Evolutionary conservation across 371 early-diverging fungal genomes (phyloP).

Genomic region (Syncephalastrum sp.): DNA sequence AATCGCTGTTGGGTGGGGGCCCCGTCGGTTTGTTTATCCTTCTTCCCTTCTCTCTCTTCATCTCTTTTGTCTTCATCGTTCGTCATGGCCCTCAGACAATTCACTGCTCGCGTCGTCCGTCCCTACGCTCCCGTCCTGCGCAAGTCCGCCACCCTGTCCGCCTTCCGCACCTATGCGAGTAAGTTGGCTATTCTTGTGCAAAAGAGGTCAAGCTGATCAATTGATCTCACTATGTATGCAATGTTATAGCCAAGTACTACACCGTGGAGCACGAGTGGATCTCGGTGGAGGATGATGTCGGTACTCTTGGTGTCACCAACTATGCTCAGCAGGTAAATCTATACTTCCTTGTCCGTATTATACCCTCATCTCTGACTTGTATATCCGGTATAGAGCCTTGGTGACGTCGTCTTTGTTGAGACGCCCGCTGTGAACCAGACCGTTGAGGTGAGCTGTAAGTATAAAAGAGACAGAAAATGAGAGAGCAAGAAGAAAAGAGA

Average conservation of each 20-base stretch:
- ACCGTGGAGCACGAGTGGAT: conserved; percentile 96
- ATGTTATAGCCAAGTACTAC: conserved; percentile 61
- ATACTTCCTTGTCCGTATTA: no score
- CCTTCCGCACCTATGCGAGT: conserved; percentile 48
- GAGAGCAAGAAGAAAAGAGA: not conserved
- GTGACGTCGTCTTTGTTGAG: conserved; percentile 96
- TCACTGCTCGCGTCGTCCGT: conserved; percentile 44
- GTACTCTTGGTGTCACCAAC: conserved; percentile 91
- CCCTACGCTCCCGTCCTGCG: conserved; percentile 41
- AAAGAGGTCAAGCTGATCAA: no score
- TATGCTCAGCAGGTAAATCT: conserved; percentile 72
- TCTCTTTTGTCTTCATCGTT: conserved; percentile 3
- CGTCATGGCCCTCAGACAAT: conserved; percentile 44
- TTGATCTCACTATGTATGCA: not conserved
- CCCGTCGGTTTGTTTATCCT: conserved; percentile 15
- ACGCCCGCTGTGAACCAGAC: conserved; percentile 62
- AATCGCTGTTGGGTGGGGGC: conserved; percentile 5
- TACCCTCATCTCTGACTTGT: not conserved
- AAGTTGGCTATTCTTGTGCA: conserved; percentile 13
- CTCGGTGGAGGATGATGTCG: conserved; percentile 66
- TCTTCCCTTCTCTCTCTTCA: conserved; percentile 12
- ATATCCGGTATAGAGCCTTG: conserved; percentile 55
- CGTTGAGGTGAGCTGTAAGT: conserved; percentile 62
- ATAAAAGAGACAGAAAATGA: not conserved
- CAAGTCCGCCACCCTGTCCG: conserved; percentile 34